Evolutionary conservation across 805 yeast species (phyloP).

Genomic region (Dipodascopsis uninucleata): DNA sequence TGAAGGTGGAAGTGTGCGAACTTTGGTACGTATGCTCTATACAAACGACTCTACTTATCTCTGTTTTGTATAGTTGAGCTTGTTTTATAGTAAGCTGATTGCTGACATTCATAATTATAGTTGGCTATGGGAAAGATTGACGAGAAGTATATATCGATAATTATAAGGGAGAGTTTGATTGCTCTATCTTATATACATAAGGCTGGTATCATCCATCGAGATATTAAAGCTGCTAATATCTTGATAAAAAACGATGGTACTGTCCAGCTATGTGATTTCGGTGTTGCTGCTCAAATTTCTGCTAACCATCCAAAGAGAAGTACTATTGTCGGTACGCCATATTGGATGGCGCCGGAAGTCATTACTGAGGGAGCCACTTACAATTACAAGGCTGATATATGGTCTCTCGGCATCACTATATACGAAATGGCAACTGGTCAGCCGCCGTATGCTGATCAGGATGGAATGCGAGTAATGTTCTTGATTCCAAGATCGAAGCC

Average conservation of each 20-base stretch:
- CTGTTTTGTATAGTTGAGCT: background rate
- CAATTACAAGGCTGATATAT: constrained; percentile 82
- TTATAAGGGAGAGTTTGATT: constrained; percentile 72
- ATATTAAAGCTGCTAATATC: constrained; percentile 93
- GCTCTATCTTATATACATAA: constrained; percentile 81
- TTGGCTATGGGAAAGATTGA: constrained; percentile 63
- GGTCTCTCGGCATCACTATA: constrained; percentile 94
- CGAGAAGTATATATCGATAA: constrained; percentile 77
- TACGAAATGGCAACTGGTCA: constrained; percentile 95
- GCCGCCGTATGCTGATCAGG: constrained; percentile 95
- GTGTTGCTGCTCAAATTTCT: constrained; percentile 92
- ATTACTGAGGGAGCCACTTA: constrained; percentile 44
- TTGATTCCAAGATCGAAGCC: constrained; percentile 90
- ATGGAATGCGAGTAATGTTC: constrained; percentile 92
- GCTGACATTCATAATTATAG: background rate
- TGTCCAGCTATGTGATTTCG: constrained; percentile 93
- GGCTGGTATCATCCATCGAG: constrained; percentile 91
- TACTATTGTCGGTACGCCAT: constrained; percentile 74
- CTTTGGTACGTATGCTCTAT: constrained; percentile 43
- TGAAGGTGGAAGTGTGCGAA: constrained; percentile 92
- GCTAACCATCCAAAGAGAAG: constrained; percentile 73
- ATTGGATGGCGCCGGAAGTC: constrained; percentile 58
- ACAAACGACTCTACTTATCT: constrained; percentile 8
- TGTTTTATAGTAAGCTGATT: no score
- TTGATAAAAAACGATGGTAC: constrained; percentile 83